A percentile compares a stretch with the other conserved stretches of the same genome.
These are phyloP conservation scores for Lasiosphaeris hirsuta DNA, from an alignment of 495 filamentous ascomycete genomes.

Conservation along the genomic window DNA sequence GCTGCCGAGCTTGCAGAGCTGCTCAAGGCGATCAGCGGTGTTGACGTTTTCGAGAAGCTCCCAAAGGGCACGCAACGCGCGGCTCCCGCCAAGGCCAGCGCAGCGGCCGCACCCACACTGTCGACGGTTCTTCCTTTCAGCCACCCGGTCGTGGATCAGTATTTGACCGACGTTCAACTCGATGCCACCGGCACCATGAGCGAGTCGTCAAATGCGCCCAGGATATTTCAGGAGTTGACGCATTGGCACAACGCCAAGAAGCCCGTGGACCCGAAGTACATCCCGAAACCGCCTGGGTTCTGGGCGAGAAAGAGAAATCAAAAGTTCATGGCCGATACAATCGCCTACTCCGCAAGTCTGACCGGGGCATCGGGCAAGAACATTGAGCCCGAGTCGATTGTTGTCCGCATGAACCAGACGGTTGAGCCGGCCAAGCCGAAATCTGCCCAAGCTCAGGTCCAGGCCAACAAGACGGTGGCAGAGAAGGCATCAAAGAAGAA, in stretches of 20 bases:
- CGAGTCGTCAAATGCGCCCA: constrained; percentile 6
- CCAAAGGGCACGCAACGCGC: neutral
- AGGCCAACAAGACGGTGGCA: constrained; percentile 25
- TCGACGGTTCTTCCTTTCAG: constrained; percentile 57
- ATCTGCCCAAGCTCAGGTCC: constrained; percentile 18
- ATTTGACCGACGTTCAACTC: constrained; percentile 53
- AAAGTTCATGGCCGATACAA: constrained; percentile 61
- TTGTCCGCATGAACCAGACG: constrained; percentile 31
- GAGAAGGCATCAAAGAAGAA: constrained; percentile 23
- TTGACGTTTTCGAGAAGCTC: constrained; percentile 15
- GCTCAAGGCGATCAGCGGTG: constrained; percentile 28
- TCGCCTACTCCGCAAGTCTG: constrained; percentile 66
- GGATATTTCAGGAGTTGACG: constrained; percentile 54
- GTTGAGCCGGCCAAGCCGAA: constrained; percentile 20
- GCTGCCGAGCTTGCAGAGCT: constrained; percentile 3
- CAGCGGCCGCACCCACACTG: neutral
- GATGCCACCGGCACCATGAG: constrained; percentile 25
- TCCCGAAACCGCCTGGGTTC: constrained; percentile 21
- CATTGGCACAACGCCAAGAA: constrained; percentile 65
- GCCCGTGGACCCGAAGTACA: constrained; percentile 42
- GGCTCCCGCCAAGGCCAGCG: constrained; percentile 10
- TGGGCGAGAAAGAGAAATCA: constrained; percentile 39
- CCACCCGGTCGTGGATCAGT: constrained; percentile 55
- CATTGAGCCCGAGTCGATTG: constrained; percentile 60
- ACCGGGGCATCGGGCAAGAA: constrained; percentile 59